Evolutionary conservation across 2,329 filamentous ascomycete genomes (phyloP).

Genomic region (Xylaria sp.): DNA sequence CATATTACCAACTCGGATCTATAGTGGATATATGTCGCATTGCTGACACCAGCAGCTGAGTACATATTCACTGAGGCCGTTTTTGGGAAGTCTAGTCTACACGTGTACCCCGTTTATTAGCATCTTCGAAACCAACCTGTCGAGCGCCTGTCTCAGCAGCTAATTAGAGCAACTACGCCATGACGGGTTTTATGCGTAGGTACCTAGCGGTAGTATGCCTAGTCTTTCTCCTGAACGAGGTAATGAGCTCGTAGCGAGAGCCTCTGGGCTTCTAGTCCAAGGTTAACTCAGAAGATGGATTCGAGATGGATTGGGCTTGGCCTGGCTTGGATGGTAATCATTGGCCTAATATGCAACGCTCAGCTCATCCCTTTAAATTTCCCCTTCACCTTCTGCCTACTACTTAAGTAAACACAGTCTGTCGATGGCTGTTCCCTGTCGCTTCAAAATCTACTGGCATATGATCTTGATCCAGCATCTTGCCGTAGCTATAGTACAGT

Average conservation of each 20-base stretch:
- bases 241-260: not conserved
- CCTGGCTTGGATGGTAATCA: constrained; percentile 12
- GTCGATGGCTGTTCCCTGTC: constrained; percentile 1
- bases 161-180: not conserved
- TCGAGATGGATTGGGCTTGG: not conserved
- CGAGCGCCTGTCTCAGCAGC: not conserved
- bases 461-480: not conserved
- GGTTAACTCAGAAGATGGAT: not conserved
- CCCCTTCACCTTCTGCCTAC: not conserved
- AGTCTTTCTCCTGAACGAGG: not conserved
- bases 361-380: constrained; percentile 6
- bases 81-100: constrained; percentile 5
- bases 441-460: not conserved
- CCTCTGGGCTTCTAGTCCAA: not conserved
- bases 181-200: not conserved
- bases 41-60: constrained; percentile 24
- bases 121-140: not conserved
- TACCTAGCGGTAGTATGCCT: not conserved
- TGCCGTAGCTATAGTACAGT: not conserved
- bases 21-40: constrained; percentile 11
- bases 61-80: not conserved
- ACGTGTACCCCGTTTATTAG: not conserved
- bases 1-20: not conserved
- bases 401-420: not conserved
- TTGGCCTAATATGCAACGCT: constrained; percentile 14